These are phyloP conservation scores for Leucoagaricus sp. DNA, from an alignment of 1,284 basidiomycete species.

Conservation along the genomic window DNA sequence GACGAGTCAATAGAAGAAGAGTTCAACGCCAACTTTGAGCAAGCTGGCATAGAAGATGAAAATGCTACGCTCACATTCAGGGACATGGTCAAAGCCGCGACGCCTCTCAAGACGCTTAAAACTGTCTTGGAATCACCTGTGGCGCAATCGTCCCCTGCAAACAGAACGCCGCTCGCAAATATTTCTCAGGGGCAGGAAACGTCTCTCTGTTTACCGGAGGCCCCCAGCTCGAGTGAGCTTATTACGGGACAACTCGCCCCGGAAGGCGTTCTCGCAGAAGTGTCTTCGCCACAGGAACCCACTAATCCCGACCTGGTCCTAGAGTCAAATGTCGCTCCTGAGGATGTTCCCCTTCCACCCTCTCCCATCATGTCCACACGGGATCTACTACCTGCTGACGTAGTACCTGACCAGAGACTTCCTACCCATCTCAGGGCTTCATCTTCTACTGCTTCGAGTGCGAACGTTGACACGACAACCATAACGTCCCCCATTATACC, in stretches of 20 bases:
- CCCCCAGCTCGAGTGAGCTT: not conserved
- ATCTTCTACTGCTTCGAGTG: too few species aligned
- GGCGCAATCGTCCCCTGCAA: constrained; percentile 23
- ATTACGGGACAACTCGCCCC: not conserved
- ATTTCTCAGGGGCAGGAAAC: constrained; percentile 31
- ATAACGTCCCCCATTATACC: not conserved
- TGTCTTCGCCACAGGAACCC: not conserved
- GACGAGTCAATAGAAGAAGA: constrained; percentile 34
- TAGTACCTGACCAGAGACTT: not conserved
- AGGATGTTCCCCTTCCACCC: constrained; percentile 6
- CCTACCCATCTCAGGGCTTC: not conserved
- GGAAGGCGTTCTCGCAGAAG: not conserved
- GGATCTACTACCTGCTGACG: not conserved
- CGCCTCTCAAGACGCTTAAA: constrained; percentile 27
- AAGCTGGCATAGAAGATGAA: constrained; percentile 26
- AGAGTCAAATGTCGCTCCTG: not conserved
- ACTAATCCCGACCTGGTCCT: not conserved
- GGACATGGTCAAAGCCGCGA: constrained; percentile 34
- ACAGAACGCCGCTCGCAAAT: constrained; percentile 38
- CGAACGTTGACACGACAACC: not conserved
- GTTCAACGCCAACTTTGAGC: constrained; percentile 26
- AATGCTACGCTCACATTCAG: constrained; percentile 32
- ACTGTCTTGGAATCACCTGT: constrained; percentile 20
- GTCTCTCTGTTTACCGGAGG: constrained; percentile 16
- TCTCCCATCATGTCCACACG: not conserved